phyloP scores from a whole-genome alignment of 441 rosid genomes.

The Omphalea diandra region DNA sequence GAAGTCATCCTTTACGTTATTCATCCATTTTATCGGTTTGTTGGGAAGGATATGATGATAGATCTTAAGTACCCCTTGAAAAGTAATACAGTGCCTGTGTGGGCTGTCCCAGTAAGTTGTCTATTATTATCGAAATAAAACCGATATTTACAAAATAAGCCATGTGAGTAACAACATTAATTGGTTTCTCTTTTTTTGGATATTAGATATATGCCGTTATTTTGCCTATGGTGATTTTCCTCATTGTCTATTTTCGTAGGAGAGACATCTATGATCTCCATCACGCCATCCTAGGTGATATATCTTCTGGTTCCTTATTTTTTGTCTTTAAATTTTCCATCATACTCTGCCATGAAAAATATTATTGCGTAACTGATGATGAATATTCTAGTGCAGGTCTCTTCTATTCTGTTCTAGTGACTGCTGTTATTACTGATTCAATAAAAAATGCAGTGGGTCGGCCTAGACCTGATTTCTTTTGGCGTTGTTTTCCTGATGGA shows the following conservation, averaged over 20 bases:
- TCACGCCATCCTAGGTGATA: conserved; percentile 70
- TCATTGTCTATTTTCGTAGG: conserved; percentile 53
- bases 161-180: conserved; percentile 14
- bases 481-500: conserved; percentile 98
- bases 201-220: conserved; percentile 57
- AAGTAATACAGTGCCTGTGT: conserved; percentile 70
- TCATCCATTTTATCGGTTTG: conserved; percentile 85
- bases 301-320: conserved; percentile 8
- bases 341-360: background rate
- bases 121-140: background rate
- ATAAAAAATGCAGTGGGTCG: conserved; percentile 84
- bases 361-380: conserved; percentile 14
- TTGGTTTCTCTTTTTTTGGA: conserved; percentile 7
- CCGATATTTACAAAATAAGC: conserved; percentile 8
- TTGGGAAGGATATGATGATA: conserved; percentile 90
- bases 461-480: conserved; percentile 93
- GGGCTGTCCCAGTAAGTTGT: conserved; percentile 79
- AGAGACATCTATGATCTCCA: conserved; percentile 89
- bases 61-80: conserved; percentile 82
- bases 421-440: conserved; percentile 72
- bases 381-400: conserved; percentile 50
- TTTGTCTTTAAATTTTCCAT: conserved; percentile 5
- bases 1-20: conserved; percentile 43
- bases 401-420: conserved; percentile 61
- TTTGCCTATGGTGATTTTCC: conserved; percentile 64